Percentiles rank a stretch among this genome's conserved stretches.
Evolutionary conservation across 768 basidiomycete species (phyloP).

Genomic region (Hypsizygus marmoreus): DNA sequence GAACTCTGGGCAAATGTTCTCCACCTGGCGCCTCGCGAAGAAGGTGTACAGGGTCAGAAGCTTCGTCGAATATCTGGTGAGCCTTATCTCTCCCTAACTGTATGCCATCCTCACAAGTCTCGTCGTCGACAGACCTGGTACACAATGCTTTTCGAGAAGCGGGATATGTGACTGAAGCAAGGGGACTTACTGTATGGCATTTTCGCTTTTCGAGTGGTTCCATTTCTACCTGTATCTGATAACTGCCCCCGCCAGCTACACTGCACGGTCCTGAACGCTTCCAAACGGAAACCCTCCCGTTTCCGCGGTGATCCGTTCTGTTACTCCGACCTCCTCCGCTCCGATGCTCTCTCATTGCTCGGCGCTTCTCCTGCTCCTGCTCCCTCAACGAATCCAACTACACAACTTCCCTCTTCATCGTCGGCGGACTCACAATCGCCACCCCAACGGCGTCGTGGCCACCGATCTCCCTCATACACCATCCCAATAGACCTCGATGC

Average conservation of each 20-base stretch:
- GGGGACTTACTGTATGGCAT: slow-evolving; percentile 50
- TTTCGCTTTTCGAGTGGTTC: slow-evolving; percentile 21
- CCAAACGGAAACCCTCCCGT: slow-evolving; percentile 13
- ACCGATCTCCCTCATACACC: too few species aligned
- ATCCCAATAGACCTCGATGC: neutral
- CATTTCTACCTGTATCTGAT: slow-evolving; percentile 45
- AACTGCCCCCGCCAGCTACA: slow-evolving; percentile 30
- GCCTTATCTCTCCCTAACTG: neutral
- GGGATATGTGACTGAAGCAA: slow-evolving; percentile 46
- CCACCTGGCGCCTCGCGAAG: slow-evolving; percentile 51
- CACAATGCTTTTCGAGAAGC: slow-evolving; percentile 38
- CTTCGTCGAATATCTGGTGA: slow-evolving; percentile 33
- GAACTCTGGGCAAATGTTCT: slow-evolving; percentile 52
- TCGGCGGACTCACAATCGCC: neutral
- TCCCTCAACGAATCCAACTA: neutral
- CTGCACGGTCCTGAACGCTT: slow-evolving; percentile 23
- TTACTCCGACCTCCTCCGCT: slow-evolving; percentile 18
- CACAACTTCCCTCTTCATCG: neutral
- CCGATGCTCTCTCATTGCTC: neutral
- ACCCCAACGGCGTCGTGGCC: neutral
- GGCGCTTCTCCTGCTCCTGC: neutral
- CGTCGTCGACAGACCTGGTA: slow-evolving; percentile 40
- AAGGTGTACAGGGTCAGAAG: slow-evolving; percentile 23
- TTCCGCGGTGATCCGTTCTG: slow-evolving; percentile 17
- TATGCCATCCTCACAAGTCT: neutral